Base-by-base conservation (phyloP, 2,329 filamentous ascomycete species). In the Nothophaeocryptopus gaeumannii region DNA sequence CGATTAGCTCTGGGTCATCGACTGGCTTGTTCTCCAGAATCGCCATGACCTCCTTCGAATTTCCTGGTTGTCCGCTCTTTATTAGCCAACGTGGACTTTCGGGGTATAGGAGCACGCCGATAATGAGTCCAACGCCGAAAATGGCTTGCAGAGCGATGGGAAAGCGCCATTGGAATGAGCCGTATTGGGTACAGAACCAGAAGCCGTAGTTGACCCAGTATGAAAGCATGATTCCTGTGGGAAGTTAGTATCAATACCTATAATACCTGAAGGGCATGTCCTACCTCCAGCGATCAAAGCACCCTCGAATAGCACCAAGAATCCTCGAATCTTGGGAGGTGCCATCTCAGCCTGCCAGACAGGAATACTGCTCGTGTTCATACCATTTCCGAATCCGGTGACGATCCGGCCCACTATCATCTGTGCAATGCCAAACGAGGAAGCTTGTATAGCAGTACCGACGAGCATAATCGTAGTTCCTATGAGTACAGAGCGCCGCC, bases 271-370 rank as follows among this genome's bases (percentile, higher is more conserved):
- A 80, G 56, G 80, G 75, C 63, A 81, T 82, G 72, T 74, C 48
- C 77, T 73, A 51, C 76, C 76, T 42, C 72, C 72, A 13, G 74
- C 76, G 47, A 78, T 77, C 60, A 77, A 90, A 0, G 91, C 91
- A 65, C 96, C 96, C 69, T 97, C 92, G 60, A 97, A 96, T 67
- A 92, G 96, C 15, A 91, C 92, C 53, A 97, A 78, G 71, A 91
- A 91, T 53, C 92, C 92, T 63, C 92, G 81, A 70, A 95, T 96
- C 66, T 96, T 91, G 2, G 92, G 89, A 32, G 92, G 91, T 36
- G 92, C 96, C 63, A 75, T 75, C 50, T 76, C 73, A 10, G 71
- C 73, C 56, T 76, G 73, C 53, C 74, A 74, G 29, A 75, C 70
- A 3, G 73, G 73, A 2, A 75, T 73, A n/a, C 72, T 73, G 46